Evolutionary conservation across 176 grass and related monocot species (phyloP), one percentile per base, ranked within the genome.

Genomic region (Oryza glumipatula): DNA sequence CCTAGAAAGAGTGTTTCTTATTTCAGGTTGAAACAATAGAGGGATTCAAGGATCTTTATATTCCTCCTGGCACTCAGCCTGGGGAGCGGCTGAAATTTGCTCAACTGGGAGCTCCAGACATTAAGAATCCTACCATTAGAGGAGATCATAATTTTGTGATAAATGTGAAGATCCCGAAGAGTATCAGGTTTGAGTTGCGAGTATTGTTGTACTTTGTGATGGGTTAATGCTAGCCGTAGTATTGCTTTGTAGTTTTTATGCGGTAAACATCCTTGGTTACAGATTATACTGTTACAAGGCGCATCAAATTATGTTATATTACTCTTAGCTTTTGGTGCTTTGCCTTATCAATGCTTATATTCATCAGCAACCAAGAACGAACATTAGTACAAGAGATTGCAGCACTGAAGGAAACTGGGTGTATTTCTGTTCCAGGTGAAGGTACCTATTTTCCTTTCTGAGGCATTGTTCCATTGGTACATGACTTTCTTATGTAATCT

Each of bases 1-100:
- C 58, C 35, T 32, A 82, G 44, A 85, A 77, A 66, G 35, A 12
- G 65, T 66, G 9, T 67, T 73, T 80, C 6, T 75, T 74, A 71
- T 92, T 88, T 52, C 84, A 98, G 95, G 95, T 98, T 71, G 91
- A 98, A 70, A 98, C 95, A 80, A 65, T 98, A 33, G 87, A 86
- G 86, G 95, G 93, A 68, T 78, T 84, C 72, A 93, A 63, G 87
- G 91, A 98, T 79, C 89, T 98, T 80, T 66, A 58, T 77, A 90
- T 98, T 72, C 91, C 91, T 48, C 85, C 91, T 91, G 93, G 95
- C 65, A 95, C 89, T 71, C 95, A 95, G 85, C 93, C 95, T 73
- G 91, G 93, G 80, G 91, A 95, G n/a, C 83, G 35, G 38, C 67
- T 98, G 48, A 93, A 98, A 70, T 77, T 95, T 80, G 11, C 4